phyloP scores from a whole-genome alignment of 2,329 filamentous ascomycete species.

The Metarhizium brunneum region DNA sequence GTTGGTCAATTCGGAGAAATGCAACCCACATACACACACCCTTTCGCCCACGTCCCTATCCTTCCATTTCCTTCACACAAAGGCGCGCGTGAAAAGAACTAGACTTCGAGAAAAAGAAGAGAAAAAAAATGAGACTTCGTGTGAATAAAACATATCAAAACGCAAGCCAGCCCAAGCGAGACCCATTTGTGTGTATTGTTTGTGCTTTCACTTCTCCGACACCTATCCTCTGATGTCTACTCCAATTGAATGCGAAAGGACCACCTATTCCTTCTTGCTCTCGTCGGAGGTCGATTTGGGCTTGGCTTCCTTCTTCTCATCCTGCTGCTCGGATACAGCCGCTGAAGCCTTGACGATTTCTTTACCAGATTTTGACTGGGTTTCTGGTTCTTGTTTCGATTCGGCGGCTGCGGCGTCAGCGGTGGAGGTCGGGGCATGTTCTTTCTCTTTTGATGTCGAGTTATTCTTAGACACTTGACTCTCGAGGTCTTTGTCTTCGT shows the following conservation, averaged over 20 bases:
- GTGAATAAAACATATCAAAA: constrained; percentile 2
- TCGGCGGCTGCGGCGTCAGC: constrained; percentile 9
- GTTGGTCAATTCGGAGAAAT: background rate
- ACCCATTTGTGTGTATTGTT: background rate
- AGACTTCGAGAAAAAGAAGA: background rate
- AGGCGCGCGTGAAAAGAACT: background rate
- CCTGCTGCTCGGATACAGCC: constrained; percentile 8
- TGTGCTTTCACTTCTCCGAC: constrained; percentile 1
- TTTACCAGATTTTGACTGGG: constrained; percentile 7
- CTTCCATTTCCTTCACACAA: background rate
- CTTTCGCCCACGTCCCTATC: constrained; percentile 1
- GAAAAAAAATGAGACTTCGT: background rate
- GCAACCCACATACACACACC: constrained; percentile 2
- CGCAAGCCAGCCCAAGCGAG: constrained; percentile 3
- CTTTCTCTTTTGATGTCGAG: constrained; percentile 17
- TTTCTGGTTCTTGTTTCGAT: constrained; percentile 8
- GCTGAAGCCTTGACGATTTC: background rate
- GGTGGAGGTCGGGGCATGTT: constrained; percentile 11
- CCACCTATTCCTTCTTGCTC: constrained; percentile 28
- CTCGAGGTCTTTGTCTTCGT: constrained; percentile 77
- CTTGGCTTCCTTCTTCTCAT: constrained; percentile 16
- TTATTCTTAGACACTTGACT: constrained; percentile 66
- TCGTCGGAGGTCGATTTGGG: constrained; percentile 16
- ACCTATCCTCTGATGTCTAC: background rate
- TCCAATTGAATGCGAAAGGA: constrained; percentile 11